These are phyloP conservation scores for Rhizopogon roseolus DNA, from an alignment of 768 basidiomycete species.

Conservation along the genomic window DNA sequence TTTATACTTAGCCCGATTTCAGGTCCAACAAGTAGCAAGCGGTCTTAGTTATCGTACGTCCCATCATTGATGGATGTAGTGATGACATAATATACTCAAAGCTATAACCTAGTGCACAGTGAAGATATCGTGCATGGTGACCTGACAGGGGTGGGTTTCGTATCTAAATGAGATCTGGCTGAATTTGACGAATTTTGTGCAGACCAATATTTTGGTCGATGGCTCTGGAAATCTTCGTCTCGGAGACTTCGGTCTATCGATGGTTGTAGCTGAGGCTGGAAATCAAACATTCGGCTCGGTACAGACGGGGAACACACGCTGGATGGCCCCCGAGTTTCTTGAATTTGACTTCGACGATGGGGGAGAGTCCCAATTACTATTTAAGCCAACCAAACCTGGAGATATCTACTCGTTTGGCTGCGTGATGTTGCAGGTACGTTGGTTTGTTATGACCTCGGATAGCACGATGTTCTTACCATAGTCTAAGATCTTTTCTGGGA, in stretches of 20 bases:
- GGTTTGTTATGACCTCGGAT: background rate
- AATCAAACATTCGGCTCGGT: slow-evolving; percentile 14
- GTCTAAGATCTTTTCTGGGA: slow-evolving; percentile 1
- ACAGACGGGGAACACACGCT: slow-evolving; percentile 6
- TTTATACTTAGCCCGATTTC: background rate
- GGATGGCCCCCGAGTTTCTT: slow-evolving; percentile 15
- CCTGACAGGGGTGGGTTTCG: background rate
- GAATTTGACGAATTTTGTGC: background rate
- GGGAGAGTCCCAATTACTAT: background rate
- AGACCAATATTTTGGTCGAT: slow-evolving; percentile 18
- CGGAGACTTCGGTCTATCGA: slow-evolving; percentile 32
- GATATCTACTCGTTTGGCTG: background rate
- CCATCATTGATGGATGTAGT: background rate
- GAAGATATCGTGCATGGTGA: slow-evolving; percentile 2
- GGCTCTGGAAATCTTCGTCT: slow-evolving; percentile 26
- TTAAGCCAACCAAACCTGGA: slow-evolving; percentile 11
- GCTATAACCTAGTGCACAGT: background rate
- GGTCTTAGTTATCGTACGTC: slow-evolving; percentile 18
- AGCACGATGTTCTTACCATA: background rate
- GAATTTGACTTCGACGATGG: too few species aligned
- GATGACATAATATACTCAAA: too few species aligned
- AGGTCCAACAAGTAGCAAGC: slow-evolving; percentile 2
- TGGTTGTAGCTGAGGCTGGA: slow-evolving; percentile 26
- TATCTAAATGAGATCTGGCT: background rate
- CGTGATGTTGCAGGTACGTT: background rate